These are phyloP conservation scores for Stemphylium vesicarium DNA, from an alignment of 2,329 filamentous ascomycete species.

Conservation along the genomic window DNA sequence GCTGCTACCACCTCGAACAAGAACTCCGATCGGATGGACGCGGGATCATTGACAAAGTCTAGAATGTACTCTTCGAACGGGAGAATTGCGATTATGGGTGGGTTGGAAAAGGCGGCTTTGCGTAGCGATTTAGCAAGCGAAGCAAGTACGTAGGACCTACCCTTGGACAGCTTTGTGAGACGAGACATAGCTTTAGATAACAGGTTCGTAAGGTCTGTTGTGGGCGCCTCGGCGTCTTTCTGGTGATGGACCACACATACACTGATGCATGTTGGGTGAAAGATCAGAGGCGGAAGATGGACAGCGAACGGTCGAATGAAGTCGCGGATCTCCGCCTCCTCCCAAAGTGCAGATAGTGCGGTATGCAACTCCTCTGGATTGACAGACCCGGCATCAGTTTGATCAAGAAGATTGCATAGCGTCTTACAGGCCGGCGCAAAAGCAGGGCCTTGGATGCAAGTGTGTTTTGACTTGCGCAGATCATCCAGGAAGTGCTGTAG, in stretches of 20 bases:
- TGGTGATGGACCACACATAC: conserved; percentile 17
- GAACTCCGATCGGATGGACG: conserved; percentile 52
- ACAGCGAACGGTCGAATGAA: conserved; percentile 51
- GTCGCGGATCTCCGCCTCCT: conserved; percentile 56
- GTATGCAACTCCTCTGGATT: conserved; percentile 25
- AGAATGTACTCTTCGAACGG: conserved; percentile 50
- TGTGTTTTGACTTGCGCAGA: conserved; percentile 36
- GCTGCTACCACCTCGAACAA: conserved; percentile 53
- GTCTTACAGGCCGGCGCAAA: conserved; percentile 38
- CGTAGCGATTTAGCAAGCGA: conserved; percentile 40
- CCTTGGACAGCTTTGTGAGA: conserved; percentile 40
- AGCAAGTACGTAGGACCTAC: conserved; percentile 45
- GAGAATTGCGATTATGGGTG: conserved; percentile 40
- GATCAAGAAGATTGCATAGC: conserved; percentile 31
- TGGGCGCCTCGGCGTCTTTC: neutral
- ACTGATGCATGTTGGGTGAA: conserved; percentile 43
- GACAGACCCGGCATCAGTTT: conserved; percentile 2
- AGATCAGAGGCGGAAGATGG: conserved; percentile 46
- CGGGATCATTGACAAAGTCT: conserved; percentile 50
- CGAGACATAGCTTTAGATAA: conserved; percentile 32
- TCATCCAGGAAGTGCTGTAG: conserved; percentile 32
- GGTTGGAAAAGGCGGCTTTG: conserved; percentile 35
- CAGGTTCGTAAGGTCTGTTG: conserved; percentile 19
- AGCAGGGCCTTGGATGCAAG: conserved; percentile 36
- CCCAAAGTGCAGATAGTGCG: conserved; percentile 51